Evolutionary conservation across 345 rosid species (phyloP), one percentile per base, ranked within the genome.

Genomic region (Reutealis trisperma): DNA sequence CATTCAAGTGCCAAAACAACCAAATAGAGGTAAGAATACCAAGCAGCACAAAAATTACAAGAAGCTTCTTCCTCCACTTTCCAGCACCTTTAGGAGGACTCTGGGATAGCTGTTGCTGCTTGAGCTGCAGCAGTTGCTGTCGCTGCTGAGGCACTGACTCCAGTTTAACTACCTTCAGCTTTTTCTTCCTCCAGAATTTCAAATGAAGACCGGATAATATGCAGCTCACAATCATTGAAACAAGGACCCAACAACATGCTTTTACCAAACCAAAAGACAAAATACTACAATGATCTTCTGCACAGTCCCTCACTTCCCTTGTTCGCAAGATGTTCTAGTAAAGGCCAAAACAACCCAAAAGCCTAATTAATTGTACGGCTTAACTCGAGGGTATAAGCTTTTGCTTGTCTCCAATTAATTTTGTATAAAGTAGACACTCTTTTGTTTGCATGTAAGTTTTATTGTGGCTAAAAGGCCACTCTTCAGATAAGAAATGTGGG

Each of bases 31-130:
- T 14, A 55, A 83, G 71, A 68, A 89, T 79, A 66, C 99, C 98
- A 7, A 52, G 14, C 27, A 90, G 2, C 22, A 93, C 75, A 81
- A 89, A 84, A 19, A 89, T 54, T 60, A 87, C 73, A 51, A 92
- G 90, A 49, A 90, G 67, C 52, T 80, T 85, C 88, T 85, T 96
- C 82, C 90, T 90, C 98, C 98, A 90, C 49, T 78, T 93, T 70
- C 94, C 93, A 42, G 88, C 88, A 69, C 89, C 80, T 83, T 74
- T 84, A 30, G 87, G 83, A 84, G 86, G 78, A 76, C 84, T 77
- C 27, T 79, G 87, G 44, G 79, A 57, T 70, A 83, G 88, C 71
- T 84, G 88, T 47, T 89, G 95, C 69, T 90, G 90, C 81, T 84
- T 80, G 82, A 86, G 90, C 83, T 71, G 89, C 73, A 78, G 79